These are phyloP conservation scores for Saccharomycopsis javanensis DNA, from an alignment of 805 yeast species.

Conservation along the genomic window DNA sequence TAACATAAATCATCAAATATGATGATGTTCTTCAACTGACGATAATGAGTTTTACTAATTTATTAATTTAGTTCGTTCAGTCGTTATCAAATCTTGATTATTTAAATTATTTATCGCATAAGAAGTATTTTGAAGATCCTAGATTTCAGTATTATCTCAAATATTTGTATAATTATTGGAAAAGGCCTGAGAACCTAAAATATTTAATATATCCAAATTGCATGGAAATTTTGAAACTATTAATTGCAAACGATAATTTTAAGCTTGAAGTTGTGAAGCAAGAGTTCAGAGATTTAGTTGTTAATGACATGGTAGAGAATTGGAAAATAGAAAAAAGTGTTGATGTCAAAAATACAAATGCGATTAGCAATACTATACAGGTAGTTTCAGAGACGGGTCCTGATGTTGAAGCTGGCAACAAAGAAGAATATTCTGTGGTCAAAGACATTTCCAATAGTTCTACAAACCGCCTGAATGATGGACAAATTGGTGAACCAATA, in stretches of 20 bases:
- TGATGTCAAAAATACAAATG: constrained; percentile 1
- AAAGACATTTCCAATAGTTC: background rate
- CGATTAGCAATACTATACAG: background rate
- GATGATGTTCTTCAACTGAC: too few relatives aligned
- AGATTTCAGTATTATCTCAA: constrained; percentile 54
- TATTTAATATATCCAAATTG: constrained; percentile 69
- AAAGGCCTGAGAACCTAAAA: constrained; percentile 51
- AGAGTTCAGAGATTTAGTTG: constrained; percentile 15
- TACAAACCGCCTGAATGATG: background rate
- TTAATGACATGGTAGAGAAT: constrained; percentile 17
- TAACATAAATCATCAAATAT: background rate
- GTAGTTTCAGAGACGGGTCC: background rate
- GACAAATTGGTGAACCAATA: background rate
- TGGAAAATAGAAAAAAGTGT: constrained; percentile 16
- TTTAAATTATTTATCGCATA: constrained; percentile 64
- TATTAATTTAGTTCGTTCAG: constrained; percentile 49
- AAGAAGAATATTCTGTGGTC: background rate
- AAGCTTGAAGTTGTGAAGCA: constrained; percentile 13
- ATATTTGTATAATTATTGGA: constrained; percentile 66
- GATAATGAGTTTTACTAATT: too few relatives aligned
- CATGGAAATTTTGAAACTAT: constrained; percentile 53
- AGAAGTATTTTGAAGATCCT: constrained; percentile 51
- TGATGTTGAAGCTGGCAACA: background rate
- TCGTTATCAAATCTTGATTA: constrained; percentile 70
- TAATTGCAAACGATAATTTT: constrained; percentile 18